Percentiles rank a stretch among this genome's conserved stretches.
phyloP scores from a whole-genome alignment of 768 basidiomycete species.

The Rhizopogon rudus region DNA sequence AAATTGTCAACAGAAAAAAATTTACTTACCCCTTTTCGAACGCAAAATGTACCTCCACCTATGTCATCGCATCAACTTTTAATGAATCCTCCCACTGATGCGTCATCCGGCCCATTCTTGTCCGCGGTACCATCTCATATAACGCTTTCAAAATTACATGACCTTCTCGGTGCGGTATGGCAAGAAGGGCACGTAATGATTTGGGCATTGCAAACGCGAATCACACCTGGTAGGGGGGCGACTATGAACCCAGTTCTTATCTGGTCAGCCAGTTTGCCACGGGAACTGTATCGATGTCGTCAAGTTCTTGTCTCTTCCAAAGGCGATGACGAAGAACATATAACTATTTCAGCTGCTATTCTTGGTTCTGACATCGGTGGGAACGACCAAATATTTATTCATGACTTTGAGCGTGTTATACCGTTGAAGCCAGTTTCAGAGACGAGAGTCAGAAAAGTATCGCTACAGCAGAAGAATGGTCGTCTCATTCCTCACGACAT shows the following conservation, averaged over 20 bases:
- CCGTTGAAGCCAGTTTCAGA: neutral
- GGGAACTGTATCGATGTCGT: constrained; percentile 18
- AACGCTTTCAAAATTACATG: constrained; percentile 51
- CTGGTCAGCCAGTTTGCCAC: constrained; percentile 26
- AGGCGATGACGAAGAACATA: neutral
- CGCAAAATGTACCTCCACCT: constrained; percentile 97
- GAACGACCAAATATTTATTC: constrained; percentile 29
- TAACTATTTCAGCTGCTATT: constrained; percentile 22
- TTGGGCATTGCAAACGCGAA: constrained; percentile 63
- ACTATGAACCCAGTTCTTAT: constrained; percentile 49
- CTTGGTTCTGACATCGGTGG: constrained; percentile 35
- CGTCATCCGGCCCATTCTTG: neutral
- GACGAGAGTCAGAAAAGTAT: neutral
- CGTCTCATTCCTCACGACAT: constrained; percentile 34
- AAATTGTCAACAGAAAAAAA: constrained; percentile 46
- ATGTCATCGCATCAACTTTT: constrained; percentile 68
- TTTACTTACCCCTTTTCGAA: constrained; percentile 88
- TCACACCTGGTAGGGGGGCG: constrained; percentile 51
- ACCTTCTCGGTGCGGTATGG: constrained; percentile 65
- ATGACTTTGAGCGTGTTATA: constrained; percentile 5
- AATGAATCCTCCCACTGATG: constrained; percentile 12
- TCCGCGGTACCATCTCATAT: constrained; percentile 50
- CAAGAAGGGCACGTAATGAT: constrained; percentile 63
- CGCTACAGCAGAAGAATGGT: constrained; percentile 38
- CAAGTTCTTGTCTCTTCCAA: constrained; percentile 21